A percentile compares a stretch with the other conserved stretches of the same genome.
These are phyloP conservation scores for Dendrobium catenatum DNA, from an alignment of 106 monocot genomes.

Conservation along the genomic window DNA sequence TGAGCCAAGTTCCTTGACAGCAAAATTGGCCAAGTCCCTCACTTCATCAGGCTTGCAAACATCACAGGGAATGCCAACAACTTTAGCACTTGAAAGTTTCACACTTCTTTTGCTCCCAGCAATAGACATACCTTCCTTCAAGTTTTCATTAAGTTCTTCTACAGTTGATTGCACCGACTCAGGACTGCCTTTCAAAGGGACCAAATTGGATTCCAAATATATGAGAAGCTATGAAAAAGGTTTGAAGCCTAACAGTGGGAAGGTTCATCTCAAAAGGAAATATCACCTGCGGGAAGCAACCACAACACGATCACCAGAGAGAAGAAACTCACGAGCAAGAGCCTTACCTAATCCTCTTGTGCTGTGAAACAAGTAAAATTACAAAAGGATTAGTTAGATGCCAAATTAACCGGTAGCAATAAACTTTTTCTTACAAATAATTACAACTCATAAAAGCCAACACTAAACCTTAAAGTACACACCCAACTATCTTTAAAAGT, in stretches of 20 bases:
- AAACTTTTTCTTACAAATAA: not conserved
- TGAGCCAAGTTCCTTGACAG: constrained; percentile 66
- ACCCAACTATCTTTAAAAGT: not conserved
- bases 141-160: constrained; percentile 68
- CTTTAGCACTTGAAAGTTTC: constrained; percentile 67
- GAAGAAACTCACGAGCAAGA: constrained; percentile 96
- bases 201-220: constrained; percentile 10
- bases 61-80: constrained; percentile 91
- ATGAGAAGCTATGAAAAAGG: constrained; percentile 4
- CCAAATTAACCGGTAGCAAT: not conserved
- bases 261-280: constrained; percentile 2
- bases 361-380: constrained; percentile 31
- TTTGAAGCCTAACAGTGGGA: not conserved
- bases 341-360: constrained; percentile 95
- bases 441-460: not conserved
- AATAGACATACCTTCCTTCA: constrained; percentile 53
- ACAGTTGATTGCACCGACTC: constrained; percentile 69
- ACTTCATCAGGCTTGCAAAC: constrained; percentile 90
- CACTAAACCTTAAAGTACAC: not conserved
- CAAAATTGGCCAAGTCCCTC: constrained; percentile 66
- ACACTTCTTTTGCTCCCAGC: constrained; percentile 30
- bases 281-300: constrained; percentile 87
- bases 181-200: constrained; percentile 62
- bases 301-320: constrained; percentile 94
- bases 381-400: not conserved